These are phyloP conservation scores for Giardia duodenalis DNA, from an alignment of 208 protist species.

Conservation along the genomic window DNA sequence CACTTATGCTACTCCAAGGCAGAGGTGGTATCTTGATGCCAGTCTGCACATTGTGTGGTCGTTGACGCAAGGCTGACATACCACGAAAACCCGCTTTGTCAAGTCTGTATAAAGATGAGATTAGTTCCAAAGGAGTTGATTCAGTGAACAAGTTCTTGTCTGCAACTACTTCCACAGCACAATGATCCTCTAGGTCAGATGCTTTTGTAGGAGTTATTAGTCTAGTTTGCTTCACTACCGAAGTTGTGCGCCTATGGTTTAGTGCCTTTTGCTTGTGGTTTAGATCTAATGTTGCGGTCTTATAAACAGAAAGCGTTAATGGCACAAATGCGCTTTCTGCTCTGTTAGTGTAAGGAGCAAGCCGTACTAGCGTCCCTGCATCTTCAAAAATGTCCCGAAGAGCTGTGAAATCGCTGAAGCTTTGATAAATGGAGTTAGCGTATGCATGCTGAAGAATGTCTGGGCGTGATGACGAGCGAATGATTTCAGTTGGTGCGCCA, in stretches of 20 bases:
- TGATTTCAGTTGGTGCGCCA: background rate
- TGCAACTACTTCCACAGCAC: too few species aligned
- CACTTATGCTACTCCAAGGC: background rate
- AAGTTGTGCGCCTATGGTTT: too few species aligned
- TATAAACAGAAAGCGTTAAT: background rate
- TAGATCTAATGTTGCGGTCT: background rate
- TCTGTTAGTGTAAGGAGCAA: background rate
- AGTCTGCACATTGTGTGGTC: background rate
- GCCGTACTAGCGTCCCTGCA: background rate
- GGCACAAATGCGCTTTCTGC: background rate
- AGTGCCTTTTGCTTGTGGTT: too few species aligned
- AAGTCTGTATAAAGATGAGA: background rate
- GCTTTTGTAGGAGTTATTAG: background rate
- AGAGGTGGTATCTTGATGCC: background rate
- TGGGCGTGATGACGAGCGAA: background rate
- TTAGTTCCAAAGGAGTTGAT: background rate
- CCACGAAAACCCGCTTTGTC: background rate
- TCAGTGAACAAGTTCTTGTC: too few species aligned
- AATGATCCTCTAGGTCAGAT: background rate
- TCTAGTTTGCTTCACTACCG: background rate
- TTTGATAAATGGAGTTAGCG: background rate
- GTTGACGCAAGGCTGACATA: background rate
- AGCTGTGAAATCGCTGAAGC: background rate
- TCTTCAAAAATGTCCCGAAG: background rate
- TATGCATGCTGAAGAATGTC: background rate